Conservation (phyloP, 2,329 filamentous ascomycete genomes). For the Monascus ruber region DNA sequence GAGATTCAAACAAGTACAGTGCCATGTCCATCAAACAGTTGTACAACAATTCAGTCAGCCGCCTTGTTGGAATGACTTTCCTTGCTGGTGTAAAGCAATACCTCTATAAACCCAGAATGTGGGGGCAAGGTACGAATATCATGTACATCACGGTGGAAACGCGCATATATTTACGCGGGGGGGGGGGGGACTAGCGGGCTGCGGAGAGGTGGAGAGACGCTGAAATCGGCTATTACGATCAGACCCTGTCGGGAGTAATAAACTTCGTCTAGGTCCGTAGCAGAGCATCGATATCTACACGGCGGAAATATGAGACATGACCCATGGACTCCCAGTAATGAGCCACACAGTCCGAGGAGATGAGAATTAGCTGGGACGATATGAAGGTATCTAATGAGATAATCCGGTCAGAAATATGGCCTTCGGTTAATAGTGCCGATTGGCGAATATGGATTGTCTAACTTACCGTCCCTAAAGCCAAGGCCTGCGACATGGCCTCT, state of each 20-base stretch:
- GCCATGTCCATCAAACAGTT: no score
- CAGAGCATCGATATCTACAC: conserved; percentile 31
- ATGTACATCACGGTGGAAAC: no score
- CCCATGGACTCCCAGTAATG: conserved; percentile 63
- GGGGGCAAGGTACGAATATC: no score
- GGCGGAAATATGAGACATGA: conserved; percentile 34
- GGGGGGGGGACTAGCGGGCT: no score
- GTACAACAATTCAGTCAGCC: no score
- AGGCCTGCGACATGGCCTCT: conserved; percentile 65
- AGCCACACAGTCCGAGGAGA: conserved; percentile 65
- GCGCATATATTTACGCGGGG: no score
- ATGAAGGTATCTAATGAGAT: conserved; percentile 43
- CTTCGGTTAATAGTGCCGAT: background rate
- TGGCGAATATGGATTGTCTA: background rate
- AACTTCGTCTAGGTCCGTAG: conserved; percentile 13
- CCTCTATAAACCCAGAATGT: no score
- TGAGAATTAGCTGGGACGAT: conserved; percentile 62
- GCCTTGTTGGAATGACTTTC: no score
- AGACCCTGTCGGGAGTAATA: conserved; percentile 5
- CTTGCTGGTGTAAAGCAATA: no score
- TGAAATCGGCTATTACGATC: background rate
- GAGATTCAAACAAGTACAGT: no score
- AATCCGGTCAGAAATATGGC: background rate
- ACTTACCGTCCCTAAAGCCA: conserved; percentile 62
- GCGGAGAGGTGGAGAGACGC: no score